phyloP scores from a whole-genome alignment of 1,284 basidiomycete species.

The Leccinum variabile region DNA sequence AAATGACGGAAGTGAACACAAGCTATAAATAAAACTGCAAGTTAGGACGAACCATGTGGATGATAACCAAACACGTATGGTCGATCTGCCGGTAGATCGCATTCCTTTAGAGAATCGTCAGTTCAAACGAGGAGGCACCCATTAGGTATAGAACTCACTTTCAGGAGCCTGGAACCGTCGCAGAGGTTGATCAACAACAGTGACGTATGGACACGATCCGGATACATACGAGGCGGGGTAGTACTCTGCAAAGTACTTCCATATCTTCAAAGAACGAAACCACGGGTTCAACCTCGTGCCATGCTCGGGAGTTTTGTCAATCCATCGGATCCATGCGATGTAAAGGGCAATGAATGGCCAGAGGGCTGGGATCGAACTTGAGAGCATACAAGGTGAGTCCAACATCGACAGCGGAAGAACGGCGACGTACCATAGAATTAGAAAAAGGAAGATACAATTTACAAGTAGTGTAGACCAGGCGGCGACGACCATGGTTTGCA shows the following conservation, averaged over 20 bases:
- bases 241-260: slow-evolving; percentile 89
- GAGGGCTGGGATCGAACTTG: slow-evolving; percentile 82
- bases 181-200: not conserved
- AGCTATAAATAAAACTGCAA: not conserved
- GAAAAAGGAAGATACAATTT: slow-evolving; percentile 67
- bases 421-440: slow-evolving; percentile 72
- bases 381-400: slow-evolving; percentile 5
- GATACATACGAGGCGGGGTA: slow-evolving; percentile 84
- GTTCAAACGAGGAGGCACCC: not conserved
- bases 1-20: not conserved
- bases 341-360: slow-evolving; percentile 90
- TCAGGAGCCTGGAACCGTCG: slow-evolving; percentile 22
- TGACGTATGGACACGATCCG: not conserved
- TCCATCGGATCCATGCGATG: slow-evolving; percentile 72
- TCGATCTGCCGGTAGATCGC: slow-evolving; percentile 86
- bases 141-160: slow-evolving; percentile 18
- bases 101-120: slow-evolving; percentile 53
- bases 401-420: not conserved
- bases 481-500: slow-evolving; percentile 87
- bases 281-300: slow-evolving; percentile 81
- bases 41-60: slow-evolving; percentile 73
- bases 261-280: slow-evolving; percentile 72
- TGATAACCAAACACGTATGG: slow-evolving; percentile 98
- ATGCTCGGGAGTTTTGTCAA: slow-evolving; percentile 76
- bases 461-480: slow-evolving; percentile 84